Evolutionary conservation across 345 rosid species (phyloP).

Genomic region (Cardiospermum halicacabum): DNA sequence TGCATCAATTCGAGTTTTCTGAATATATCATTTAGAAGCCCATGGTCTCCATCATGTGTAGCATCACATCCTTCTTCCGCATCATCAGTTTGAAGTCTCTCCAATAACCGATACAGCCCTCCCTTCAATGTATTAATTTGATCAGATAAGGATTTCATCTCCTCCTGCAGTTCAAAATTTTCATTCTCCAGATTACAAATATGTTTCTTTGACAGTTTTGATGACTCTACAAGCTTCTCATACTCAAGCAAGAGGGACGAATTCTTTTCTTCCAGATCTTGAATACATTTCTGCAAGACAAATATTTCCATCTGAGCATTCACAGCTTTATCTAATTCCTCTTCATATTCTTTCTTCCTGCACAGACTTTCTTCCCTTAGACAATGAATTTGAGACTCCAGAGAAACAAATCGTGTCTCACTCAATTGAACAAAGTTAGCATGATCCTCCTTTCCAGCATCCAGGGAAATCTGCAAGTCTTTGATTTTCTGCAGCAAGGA

Average conservation of each 20-base stretch:
- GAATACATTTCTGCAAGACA: slow-evolving; percentile 56
- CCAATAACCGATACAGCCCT: slow-evolving; percentile 49
- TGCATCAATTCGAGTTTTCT: slow-evolving; percentile 53
- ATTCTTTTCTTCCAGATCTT: slow-evolving; percentile 59
- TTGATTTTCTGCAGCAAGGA: slow-evolving; percentile 42
- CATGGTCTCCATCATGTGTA: slow-evolving; percentile 41
- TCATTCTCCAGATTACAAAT: slow-evolving; percentile 51
- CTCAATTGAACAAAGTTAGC: slow-evolving; percentile 39
- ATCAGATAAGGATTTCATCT: slow-evolving; percentile 49
- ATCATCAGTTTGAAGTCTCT: slow-evolving; percentile 41
- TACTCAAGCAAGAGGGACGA: slow-evolving; percentile 48
- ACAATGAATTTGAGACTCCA: slow-evolving; percentile 50
- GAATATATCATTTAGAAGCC: slow-evolving; percentile 31
- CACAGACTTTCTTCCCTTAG: slow-evolving; percentile 52
- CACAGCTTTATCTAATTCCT: slow-evolving; percentile 58
- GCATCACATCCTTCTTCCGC: slow-evolving; percentile 27
- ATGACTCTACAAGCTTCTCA: slow-evolving; percentile 48
- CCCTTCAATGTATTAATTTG: slow-evolving; percentile 45
- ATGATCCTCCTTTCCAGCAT: slow-evolving; percentile 50
- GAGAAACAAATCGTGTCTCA: slow-evolving; percentile 37
- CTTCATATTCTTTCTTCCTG: slow-evolving; percentile 59
- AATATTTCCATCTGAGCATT: slow-evolving; percentile 59
- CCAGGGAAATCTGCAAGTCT: slow-evolving; percentile 44
- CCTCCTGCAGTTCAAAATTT: slow-evolving; percentile 45
- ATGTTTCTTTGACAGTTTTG: slow-evolving; percentile 51